phyloP scores from a whole-genome alignment of 1,284 basidiomycete genomes.

The Trichosporon coremiiforme region DNA sequence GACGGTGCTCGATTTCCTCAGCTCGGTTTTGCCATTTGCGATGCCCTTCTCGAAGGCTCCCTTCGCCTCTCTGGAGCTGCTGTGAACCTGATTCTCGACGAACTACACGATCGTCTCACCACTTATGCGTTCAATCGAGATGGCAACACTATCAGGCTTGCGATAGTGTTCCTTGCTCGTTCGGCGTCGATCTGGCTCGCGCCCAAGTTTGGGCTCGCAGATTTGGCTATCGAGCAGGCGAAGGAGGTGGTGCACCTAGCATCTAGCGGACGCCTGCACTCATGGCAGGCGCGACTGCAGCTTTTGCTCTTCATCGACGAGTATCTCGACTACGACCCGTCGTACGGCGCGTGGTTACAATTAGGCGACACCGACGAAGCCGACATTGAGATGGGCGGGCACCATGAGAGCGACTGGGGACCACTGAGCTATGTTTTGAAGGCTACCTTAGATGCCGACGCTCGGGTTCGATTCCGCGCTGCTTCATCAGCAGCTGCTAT shows the following conservation, averaged over 20 bases:
- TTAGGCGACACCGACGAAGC: conserved; percentile 35
- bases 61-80: conserved; percentile 63
- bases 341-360: conserved; percentile 39
- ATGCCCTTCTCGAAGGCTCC: conserved; percentile 62
- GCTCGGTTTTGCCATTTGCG: conserved; percentile 64
- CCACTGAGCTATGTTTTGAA: conserved; percentile 61
- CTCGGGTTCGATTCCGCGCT: conserved; percentile 80
- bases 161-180: conserved; percentile 67
- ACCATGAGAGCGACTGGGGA: conserved; percentile 21
- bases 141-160: conserved; percentile 62
- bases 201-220: conserved; percentile 57
- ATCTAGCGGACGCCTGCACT: conserved; percentile 59
- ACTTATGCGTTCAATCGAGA: conserved; percentile 66
- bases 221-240: conserved; percentile 61
- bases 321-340: conserved; percentile 67
- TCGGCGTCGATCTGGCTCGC: conserved; percentile 69
- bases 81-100: conserved; percentile 63
- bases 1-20: conserved; percentile 63
- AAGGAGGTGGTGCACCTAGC: conserved; percentile 62
- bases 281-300: conserved; percentile 71
- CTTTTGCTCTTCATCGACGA: conserved; percentile 68
- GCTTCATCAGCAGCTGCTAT: conserved; percentile 64
- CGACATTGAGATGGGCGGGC: conserved; percentile 35
- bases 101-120: conserved; percentile 62
- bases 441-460: conserved; percentile 70